These are phyloP conservation scores for Adiantum capillusveneris DNA, from an alignment of 75 land plant genomes.

Conservation along the genomic window DNA sequence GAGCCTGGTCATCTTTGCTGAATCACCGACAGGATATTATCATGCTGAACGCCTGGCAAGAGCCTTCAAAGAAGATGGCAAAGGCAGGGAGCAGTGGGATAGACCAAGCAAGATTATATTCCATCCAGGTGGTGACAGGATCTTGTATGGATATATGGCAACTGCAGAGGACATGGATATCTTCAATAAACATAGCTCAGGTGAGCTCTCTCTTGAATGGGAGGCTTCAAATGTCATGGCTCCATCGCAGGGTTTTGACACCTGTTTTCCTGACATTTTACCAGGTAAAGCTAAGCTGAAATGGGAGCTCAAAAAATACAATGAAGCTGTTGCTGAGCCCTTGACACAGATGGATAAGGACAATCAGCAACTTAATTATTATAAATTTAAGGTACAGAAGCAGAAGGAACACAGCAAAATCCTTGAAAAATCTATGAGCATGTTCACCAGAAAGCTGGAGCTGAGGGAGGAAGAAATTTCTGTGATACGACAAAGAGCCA, in stretches of 20 bases:
- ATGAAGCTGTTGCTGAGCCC: conserved; percentile 53
- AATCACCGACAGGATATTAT: conserved; percentile 57
- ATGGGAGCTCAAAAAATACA: conserved; percentile 59
- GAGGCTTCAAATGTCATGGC: neutral
- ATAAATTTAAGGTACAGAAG: conserved; percentile 37
- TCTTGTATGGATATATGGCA: conserved; percentile 76
- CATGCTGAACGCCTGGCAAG: conserved; percentile 78
- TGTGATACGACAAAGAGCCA: conserved; percentile 41
- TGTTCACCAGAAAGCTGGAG: conserved; percentile 37
- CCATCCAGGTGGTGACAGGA: conserved; percentile 65
- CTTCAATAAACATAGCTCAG: conserved; percentile 73
- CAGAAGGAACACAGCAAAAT: conserved; percentile 34
- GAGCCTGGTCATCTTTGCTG: conserved; percentile 77
- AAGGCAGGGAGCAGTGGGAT: conserved; percentile 67
- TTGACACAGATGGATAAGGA: conserved; percentile 75
- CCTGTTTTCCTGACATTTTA: neutral
- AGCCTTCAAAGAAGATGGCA: conserved; percentile 43
- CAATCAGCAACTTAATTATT: conserved; percentile 39
- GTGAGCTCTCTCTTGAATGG: conserved; percentile 31
- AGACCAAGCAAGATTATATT: conserved; percentile 21
- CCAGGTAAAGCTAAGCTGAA: conserved; percentile 63
- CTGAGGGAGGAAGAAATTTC: conserved; percentile 41
- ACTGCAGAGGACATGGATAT: conserved; percentile 55
- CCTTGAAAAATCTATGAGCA: conserved; percentile 38
- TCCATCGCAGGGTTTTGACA: neutral